A percentile compares a stretch with the other conserved stretches of the same genome.
Conservation (phyloP, 139 green algal species). For the Auxenochlorella pyrenoidosa region DNA sequence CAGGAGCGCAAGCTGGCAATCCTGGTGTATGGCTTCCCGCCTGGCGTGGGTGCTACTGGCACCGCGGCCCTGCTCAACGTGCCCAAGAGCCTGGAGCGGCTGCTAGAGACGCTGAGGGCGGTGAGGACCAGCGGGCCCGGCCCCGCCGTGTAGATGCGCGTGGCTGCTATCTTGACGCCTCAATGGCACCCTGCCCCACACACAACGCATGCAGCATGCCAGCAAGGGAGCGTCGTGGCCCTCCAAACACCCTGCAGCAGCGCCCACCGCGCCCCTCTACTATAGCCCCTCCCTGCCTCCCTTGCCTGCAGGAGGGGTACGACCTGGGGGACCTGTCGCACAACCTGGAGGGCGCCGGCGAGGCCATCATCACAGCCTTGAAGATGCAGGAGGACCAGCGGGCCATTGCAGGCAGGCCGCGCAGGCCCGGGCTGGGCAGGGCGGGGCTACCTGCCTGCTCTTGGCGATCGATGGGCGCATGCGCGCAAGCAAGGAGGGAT, state of each 20-base stretch:
- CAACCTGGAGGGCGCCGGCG: slow-evolving; percentile 66
- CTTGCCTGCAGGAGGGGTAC: slow-evolving; percentile 71
- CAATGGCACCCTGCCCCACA: no score
- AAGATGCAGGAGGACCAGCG: slow-evolving; percentile 74
- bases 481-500: background rate
- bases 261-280: background rate
- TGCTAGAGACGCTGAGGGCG: slow-evolving; percentile 69
- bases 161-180: no score
- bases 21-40: slow-evolving; percentile 96
- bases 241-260: background rate
- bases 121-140: background rate
- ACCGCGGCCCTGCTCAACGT: slow-evolving; percentile 98
- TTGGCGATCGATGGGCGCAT: background rate
- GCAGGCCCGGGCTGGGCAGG: background rate
- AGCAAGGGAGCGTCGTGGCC: background rate
- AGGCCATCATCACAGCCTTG: slow-evolving; percentile 74
- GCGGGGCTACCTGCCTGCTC: background rate
- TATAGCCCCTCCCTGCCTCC: background rate
- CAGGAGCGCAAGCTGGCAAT: slow-evolving; percentile 81
- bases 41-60: slow-evolving; percentile 94
- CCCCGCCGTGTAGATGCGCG: no score
- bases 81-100: slow-evolving; percentile 80
- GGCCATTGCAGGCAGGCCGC: slow-evolving; percentile 46
- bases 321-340: slow-evolving; percentile 73
- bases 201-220: no score